Base-by-base conservation (phyloP, 805 yeast genomes). In the Blastobotrys peoriensis region DNA sequence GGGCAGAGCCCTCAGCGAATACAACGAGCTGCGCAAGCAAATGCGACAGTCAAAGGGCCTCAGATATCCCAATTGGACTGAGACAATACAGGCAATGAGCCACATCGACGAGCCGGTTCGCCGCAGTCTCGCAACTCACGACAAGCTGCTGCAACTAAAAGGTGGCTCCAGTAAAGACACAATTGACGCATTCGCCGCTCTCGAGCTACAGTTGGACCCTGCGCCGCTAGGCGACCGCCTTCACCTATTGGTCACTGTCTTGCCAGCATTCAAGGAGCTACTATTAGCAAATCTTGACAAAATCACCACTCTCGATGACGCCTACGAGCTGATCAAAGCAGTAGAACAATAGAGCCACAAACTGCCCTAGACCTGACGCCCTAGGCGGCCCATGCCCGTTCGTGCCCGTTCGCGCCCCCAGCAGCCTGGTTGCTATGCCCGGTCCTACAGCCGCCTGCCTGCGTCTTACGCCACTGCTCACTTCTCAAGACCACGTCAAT, bases 401-500 rank as follows among this genome's bases (percentile, higher is more conserved):
- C n/a, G n/a, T n/a, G n/a, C n/a, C n/a, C n/a, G n/a, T n/a, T n/a
- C n/a, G n/a, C n/a, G n/a, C n/a, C n/a, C n/a, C n/a, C n/a, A n/a
- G n/a, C n/a, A n/a, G n/a, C n/a, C n/a, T n/a, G n/a, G n/a, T n/a
- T n/a, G n/a, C n/a, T n/a, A n/a, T n/a, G n/a, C n/a, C n/a, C n/a
- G n/a, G n/a, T n/a, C n/a, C n/a, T n/a, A n/a, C n/a, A n/a, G n/a
- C n/a, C n/a, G n/a, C n/a, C n/a, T n/a, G n/a, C n/a, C n/a, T n/a
- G n/a, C n/a, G n/a, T n/a, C n/a, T n/a, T n/a, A n/a, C n/a, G n/a
- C n/a, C n/a, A n/a, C n/a, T n/a, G n/a, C n/a, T n/a, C 13, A 6
- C 13, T 33, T 33, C 13, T 35, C 41, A 47, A 37, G 38, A 16
- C 95, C 95, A 86, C 48, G 65, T 60, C 43, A 86, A 60, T 5